Percentiles rank a stretch among this genome's conserved stretches.
Evolutionary conservation across 1,284 basidiomycete species (phyloP).

Genomic region (Mycena sp.): DNA sequence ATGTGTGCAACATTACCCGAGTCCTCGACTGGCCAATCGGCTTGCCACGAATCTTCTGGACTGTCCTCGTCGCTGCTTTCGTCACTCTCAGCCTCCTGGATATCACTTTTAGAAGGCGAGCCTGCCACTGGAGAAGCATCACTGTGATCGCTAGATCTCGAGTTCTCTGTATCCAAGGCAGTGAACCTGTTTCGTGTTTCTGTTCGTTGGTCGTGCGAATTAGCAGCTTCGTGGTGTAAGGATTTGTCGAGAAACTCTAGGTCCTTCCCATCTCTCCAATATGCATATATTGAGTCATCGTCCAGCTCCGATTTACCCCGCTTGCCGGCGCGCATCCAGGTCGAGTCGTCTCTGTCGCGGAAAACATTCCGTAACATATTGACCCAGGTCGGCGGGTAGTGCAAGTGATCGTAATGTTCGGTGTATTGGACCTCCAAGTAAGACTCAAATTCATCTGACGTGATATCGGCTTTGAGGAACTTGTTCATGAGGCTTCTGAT

Average conservation of each 20-base stretch:
- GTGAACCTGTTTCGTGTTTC: constrained; percentile 18
- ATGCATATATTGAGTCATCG: constrained; percentile 53
- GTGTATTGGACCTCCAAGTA: constrained; percentile 54
- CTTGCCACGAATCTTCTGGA: constrained; percentile 44
- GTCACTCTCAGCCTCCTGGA: constrained; percentile 24
- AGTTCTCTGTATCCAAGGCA: constrained; percentile 13
- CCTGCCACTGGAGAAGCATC: constrained; percentile 11
- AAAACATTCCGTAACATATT: constrained; percentile 30
- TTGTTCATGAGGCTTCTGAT: constrained; percentile 56
- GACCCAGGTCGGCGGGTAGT: constrained; percentile 55
- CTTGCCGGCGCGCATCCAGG: constrained; percentile 37
- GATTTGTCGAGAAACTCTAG: constrained; percentile 47
- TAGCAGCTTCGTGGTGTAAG: constrained; percentile 19
- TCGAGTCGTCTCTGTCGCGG: constrained; percentile 33
- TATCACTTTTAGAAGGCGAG: constrained; percentile 15
- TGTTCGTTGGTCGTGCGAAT: not conserved
- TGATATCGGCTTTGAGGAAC: constrained; percentile 39
- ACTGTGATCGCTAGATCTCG: too few relatives aligned
- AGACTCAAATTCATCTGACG: constrained; percentile 49
- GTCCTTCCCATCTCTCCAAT: constrained; percentile 56
- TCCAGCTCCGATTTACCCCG: constrained; percentile 35
- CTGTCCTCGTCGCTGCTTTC: constrained; percentile 31
- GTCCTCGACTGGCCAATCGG: not conserved
- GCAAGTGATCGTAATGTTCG: constrained; percentile 51
- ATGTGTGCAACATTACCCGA: not conserved